Base-by-base conservation (phyloP, 228 moss, liverwort and hornwort species). In the Sphagnum magellanicum region DNA sequence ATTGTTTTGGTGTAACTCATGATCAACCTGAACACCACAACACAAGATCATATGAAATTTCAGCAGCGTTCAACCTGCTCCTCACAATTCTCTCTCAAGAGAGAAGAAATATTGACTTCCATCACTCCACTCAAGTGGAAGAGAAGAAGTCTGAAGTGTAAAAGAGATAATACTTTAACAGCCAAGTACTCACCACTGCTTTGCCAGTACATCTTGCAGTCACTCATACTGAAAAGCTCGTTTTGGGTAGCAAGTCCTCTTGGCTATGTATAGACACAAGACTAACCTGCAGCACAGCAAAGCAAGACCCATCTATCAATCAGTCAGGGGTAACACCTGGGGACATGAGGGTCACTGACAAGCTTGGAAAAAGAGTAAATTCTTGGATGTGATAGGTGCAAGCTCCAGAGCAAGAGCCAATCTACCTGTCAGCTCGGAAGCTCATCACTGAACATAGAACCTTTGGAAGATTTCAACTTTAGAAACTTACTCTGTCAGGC, bases 161-260 rank as follows among this genome's bases (percentile, higher is more conserved):
- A 32, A 32, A 32, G 32, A 32, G 49, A 6, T 32, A 53, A n/a
- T n/a, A 89, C 89, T 83, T 98, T 98, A 5, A 98, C 98, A 65
- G 98, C 98, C 72, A 98, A 75, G 67, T 90, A 98, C 64, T 98
- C 98, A 13, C 98, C 94, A 73, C 72, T 98, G 84, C 94, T 94
- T 83, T 98, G 98, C 98, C 98, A 98, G 70, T 98, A 98, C 94
- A 98, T 89, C 74, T 98, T 98, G 74, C 98, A 98, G 76, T 98
- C 98, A 62, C 98, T 94, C 6, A 94, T 94, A 69, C 92, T 92
- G 69, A 98, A 98, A 9, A 98, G 89, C 78, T 98, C 94, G 63
- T 98, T 98, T 73, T 98, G 85, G 32, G 98, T 72, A 94, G 83
- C 69, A 98, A 80, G 84, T 98, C 98, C 67, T 98, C 98, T 71